Evolutionary conservation across 2,329 filamentous ascomycete species (phyloP).

Genomic region (Cladophialophora exuberans): DNA sequence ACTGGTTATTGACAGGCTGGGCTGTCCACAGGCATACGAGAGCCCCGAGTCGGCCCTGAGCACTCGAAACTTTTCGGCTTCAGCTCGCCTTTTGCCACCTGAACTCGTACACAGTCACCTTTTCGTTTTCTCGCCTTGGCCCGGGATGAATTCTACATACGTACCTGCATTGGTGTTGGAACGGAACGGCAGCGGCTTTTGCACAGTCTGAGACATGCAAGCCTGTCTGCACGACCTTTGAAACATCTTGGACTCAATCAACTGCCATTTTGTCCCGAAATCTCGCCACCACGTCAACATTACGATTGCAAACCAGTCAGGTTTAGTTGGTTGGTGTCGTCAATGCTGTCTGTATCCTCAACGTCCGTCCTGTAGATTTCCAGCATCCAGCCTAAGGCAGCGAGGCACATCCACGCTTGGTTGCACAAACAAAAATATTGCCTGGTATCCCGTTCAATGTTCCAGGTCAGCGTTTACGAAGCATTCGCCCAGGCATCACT

Average conservation of each 20-base stretch:
- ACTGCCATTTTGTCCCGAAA: constrained; percentile 4
- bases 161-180: constrained; percentile 28
- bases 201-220: constrained; percentile 26
- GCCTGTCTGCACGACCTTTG: constrained; percentile 23
- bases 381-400: constrained; percentile 3
- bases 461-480: constrained; percentile 10
- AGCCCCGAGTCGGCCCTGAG: too few species aligned
- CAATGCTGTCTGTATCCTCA: background rate
- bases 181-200: constrained; percentile 18
- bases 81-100: background rate
- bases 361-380: background rate
- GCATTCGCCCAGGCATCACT: too few species aligned
- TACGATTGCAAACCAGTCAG: background rate
- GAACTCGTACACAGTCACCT: background rate
- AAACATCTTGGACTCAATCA: background rate
- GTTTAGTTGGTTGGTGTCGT: constrained; percentile 5
- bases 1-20: background rate
- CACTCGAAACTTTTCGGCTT: background rate
- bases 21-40: too few species aligned
- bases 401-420: background rate
- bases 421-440: constrained; percentile 1
- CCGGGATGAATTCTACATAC: too few species aligned
- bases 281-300: constrained; percentile 11
- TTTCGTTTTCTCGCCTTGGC: background rate
- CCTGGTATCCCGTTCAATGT: background rate